Base-by-base conservation (phyloP, 78 protist genomes). In the Diacronema lutheri region DNA sequence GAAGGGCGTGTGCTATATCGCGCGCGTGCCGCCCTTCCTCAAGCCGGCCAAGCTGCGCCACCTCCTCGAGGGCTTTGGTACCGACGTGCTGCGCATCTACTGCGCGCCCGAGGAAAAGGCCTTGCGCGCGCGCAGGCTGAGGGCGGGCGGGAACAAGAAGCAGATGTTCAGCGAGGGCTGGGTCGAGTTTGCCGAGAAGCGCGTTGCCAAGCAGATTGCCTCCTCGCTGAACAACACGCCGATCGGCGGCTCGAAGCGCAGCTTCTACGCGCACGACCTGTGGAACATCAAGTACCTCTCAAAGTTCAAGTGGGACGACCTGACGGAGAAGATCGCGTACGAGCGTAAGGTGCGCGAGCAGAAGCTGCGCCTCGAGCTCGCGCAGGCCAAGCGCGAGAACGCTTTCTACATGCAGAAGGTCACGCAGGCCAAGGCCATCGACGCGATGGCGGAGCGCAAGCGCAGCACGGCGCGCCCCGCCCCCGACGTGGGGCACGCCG, bases 261-360 rank as follows among this genome's bases (percentile, higher is more conserved):
- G 25, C 50, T 88, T 68, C 87, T 88, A 86, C 84, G 77, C 89
- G 68, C 72, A 89, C 33, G 96, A 93, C 64, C 25, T 95, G 55
- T 95, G 97, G 97, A 86, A 61, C 82, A 72, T 95, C 62, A 92
- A 93, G 81, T 95, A 95, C 77, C 90, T 95, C 68, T 88, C 93
- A 12, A 57, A 64, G 74, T 95, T 95, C 90, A 95, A 94, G 80
- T 95, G 97, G 97, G 26, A 88, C 66, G 85, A 93, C 78, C 89
- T 95, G 29, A 88, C 92, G 1, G 93, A 93, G 50, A 57, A 33
- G 23, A 1, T 86, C 12, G 90, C 41, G 1, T 11, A 16, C 40
- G 58, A 20, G 50, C 58, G 31, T 84, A 87, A 60, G 7, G 77
- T 20, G 5, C 84, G 88, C 23, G 33, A 62, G 64, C 84, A 83